Percentiles rank a stretch among this genome's conserved stretches.
Evolutionary conservation across 306 rosid species (phyloP).

Genomic region (Sicyos edulis): DNA sequence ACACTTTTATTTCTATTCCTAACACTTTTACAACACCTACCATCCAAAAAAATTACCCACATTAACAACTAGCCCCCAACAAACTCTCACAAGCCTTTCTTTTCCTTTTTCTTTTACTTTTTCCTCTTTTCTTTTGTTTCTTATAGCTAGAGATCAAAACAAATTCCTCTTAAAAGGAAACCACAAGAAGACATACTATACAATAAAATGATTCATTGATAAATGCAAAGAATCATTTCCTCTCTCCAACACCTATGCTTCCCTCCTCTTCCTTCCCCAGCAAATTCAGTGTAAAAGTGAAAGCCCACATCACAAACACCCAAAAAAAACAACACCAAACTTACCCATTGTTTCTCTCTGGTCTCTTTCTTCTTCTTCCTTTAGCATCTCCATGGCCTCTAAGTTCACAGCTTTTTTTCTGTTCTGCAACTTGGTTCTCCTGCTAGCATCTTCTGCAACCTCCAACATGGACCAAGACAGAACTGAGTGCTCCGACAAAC

Average conservation of each 20-base stretch:
- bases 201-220: background rate
- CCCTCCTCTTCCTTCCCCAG: background rate
- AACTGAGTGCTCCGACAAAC: constrained; percentile 54
- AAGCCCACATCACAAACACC: background rate
- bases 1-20: too few relatives aligned
- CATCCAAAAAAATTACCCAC: background rate
- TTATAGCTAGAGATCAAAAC: too few relatives aligned
- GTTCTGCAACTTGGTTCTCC: constrained; percentile 1
- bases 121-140: too few relatives aligned
- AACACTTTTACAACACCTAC: background rate
- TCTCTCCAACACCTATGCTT: background rate
- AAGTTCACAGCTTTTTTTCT: constrained; percentile 9
- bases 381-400: constrained; percentile 27
- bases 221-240: background rate
- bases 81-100: background rate
- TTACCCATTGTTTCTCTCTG: background rate
- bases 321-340: background rate
- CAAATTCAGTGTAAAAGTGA: constrained; percentile 6
- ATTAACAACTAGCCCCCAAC: background rate
- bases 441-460: constrained; percentile 27
- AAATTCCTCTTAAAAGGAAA: too few relatives aligned
- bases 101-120: background rate
- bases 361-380: background rate
- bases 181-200: background rate
- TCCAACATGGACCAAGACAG: constrained; percentile 55